Evolutionary conservation across 1,284 basidiomycete genomes (phyloP).

Genomic region (Trichosporon ovoides): DNA sequence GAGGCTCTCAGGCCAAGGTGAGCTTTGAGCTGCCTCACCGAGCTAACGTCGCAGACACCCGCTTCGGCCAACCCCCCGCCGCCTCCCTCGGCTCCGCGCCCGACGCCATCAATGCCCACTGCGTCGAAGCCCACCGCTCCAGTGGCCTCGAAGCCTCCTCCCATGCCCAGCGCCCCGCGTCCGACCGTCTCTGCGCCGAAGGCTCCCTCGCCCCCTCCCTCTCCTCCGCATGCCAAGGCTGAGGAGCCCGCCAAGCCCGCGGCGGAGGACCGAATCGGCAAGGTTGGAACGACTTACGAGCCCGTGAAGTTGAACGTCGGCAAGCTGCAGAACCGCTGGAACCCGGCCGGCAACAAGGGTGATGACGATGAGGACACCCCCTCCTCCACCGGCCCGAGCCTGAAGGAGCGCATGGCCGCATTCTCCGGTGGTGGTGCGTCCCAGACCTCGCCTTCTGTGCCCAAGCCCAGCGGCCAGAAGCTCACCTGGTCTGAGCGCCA

Average conservation of each 20-base stretch:
- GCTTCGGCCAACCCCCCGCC: slow-evolving; percentile 25
- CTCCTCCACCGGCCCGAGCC: slow-evolving; percentile 25
- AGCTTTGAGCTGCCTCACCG: not conserved
- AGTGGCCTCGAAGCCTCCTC: slow-evolving; percentile 24
- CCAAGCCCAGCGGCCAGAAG: slow-evolving; percentile 56
- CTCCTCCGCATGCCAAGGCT: slow-evolving; percentile 21
- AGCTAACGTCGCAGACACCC: not conserved
- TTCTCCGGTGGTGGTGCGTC: slow-evolving; percentile 33
- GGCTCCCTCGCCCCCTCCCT: slow-evolving; percentile 25
- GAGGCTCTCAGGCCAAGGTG: slow-evolving; percentile 43
- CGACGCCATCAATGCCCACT: slow-evolving; percentile 13
- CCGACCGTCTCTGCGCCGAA: slow-evolving; percentile 47
- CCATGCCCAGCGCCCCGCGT: slow-evolving; percentile 37
- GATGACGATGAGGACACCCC: slow-evolving; percentile 37
- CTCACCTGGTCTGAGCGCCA: slow-evolving; percentile 87
- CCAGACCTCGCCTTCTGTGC: slow-evolving; percentile 11
- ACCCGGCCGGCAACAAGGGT: slow-evolving; percentile 48
- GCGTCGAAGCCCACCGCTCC: slow-evolving; percentile 10
- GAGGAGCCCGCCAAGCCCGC: slow-evolving; percentile 59
- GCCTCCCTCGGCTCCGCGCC: slow-evolving; percentile 26
- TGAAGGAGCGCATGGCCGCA: slow-evolving; percentile 43
- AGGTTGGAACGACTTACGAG: slow-evolving; percentile 77
- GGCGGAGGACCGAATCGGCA: slow-evolving; percentile 72
- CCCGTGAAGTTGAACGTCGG: slow-evolving; percentile 71
- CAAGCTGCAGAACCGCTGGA: slow-evolving; percentile 77